Conservation (phyloP, 2,329 filamentous ascomycete species). For the Sporothrix protearum region DNA sequence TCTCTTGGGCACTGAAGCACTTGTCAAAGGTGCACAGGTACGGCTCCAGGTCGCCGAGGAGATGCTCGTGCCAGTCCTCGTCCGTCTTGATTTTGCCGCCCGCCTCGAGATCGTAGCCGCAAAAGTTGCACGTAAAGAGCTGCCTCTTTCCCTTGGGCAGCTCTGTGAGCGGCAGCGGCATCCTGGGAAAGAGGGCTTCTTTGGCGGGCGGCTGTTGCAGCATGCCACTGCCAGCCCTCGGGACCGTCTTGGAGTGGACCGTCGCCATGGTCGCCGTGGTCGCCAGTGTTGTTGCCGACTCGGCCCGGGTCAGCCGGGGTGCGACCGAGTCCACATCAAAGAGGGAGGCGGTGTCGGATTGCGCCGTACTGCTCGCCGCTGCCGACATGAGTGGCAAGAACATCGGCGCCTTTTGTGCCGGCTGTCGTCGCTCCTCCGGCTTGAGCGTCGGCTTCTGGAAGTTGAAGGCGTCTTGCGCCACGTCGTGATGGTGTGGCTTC, state of each 20-base stretch:
- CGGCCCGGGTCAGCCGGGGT: neutral
- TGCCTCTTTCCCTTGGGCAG: constrained; percentile 19
- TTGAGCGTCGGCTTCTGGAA: constrained; percentile 25
- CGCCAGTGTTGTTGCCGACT: constrained; percentile 23
- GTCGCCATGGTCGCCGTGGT: constrained; percentile 25
- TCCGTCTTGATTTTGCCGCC: constrained; percentile 23
- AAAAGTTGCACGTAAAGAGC: constrained; percentile 26
- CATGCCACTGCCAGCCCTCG: neutral
- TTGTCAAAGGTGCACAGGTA: constrained; percentile 28
- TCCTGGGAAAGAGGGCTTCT: constrained; percentile 21
- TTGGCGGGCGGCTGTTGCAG: neutral
- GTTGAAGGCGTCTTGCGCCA: constrained; percentile 27
- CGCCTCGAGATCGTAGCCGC: constrained; percentile 26
- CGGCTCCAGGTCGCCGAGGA: constrained; percentile 26
- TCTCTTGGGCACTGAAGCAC: constrained; percentile 26
- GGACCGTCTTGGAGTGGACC: constrained; percentile 10
- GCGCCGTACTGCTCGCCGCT: constrained; percentile 17
- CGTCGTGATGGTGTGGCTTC: constrained; percentile 22
- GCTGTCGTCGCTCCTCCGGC: neutral
- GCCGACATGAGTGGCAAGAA: constrained; percentile 22
- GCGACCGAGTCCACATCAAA: constrained; percentile 13
- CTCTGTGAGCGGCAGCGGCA: constrained; percentile 15
- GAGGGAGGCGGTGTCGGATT: constrained; percentile 23
- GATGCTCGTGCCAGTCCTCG: constrained; percentile 26
- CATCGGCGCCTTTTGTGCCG: neutral